phyloP scores from a whole-genome alignment of 208 protist genomes.

The Trypanosoma vivax region DNA sequence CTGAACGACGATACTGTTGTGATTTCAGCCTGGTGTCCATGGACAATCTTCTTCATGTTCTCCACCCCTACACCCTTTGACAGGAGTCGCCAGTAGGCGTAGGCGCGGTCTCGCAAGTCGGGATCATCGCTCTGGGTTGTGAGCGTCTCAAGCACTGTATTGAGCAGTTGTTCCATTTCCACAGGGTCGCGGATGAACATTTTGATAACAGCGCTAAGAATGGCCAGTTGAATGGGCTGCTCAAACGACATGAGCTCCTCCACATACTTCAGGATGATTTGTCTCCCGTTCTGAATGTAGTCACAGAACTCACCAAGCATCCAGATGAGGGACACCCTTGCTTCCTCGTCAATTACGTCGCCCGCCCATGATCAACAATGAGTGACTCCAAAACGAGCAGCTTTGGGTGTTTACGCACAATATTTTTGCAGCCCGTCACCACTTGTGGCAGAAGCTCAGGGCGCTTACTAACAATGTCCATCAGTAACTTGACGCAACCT shows the following conservation, averaged over 20 bases:
- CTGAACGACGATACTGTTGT: conserved; percentile 90
- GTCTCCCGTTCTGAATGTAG: conserved; percentile 93
- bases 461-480: conserved; percentile 43
- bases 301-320: conserved; percentile 99
- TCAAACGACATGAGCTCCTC: conserved; percentile 91
- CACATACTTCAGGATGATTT: conserved; percentile 93
- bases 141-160: conserved; percentile 55
- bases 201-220: conserved; percentile 97
- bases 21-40: conserved; percentile 86
- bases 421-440: conserved; percentile 78
- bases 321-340: conserved; percentile 98
- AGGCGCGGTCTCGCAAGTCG: conserved; percentile 98
- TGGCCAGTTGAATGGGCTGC: conserved; percentile 70
- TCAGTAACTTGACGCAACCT: conserved; percentile 87
- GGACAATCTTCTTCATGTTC: conserved; percentile 90
- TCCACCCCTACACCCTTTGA: conserved; percentile 95
- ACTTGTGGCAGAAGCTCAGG: conserved; percentile 67
- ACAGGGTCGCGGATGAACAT: conserved; percentile 94
- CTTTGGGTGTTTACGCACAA: conserved; percentile 77
- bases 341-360: conserved; percentile 95
- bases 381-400: conserved; percentile 66
- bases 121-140: conserved; percentile 92
- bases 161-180: conserved; percentile 65
- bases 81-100: conserved; percentile 99
- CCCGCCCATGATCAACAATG: conserved; percentile 61